A percentile compares a stretch with the other conserved stretches of the same genome.
phyloP scores from a whole-genome alignment of 1,139 yeast genomes.

The Pichia inconspicua region DNA sequence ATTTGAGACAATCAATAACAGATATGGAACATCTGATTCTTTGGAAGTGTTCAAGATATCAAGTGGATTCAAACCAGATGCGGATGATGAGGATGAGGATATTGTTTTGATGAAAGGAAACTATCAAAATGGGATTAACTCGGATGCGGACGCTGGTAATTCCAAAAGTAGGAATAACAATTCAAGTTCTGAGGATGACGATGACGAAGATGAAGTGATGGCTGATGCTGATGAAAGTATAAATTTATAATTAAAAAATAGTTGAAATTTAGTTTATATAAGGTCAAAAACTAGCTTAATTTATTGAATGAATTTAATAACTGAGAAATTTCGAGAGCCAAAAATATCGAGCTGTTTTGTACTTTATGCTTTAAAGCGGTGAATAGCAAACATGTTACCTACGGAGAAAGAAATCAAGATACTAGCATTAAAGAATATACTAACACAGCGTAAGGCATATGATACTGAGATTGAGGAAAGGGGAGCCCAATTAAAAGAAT shows the following conservation, averaged over 20 bases:
- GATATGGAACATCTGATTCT: constrained; percentile 17
- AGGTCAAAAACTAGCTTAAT: too few relatives aligned
- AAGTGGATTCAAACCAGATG: constrained; percentile 6
- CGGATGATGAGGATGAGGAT: background rate
- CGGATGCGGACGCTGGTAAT: background rate
- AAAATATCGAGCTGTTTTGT: too few relatives aligned
- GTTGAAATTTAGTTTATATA: too few relatives aligned
- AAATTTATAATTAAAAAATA: too few relatives aligned
- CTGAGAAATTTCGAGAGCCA: too few relatives aligned
- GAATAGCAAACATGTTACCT: constrained; percentile 51
- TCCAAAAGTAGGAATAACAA: too few relatives aligned
- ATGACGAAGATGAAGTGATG: background rate
- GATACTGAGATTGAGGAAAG: constrained; percentile 50
- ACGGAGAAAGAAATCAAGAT: constrained; percentile 68
- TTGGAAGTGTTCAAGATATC: constrained; percentile 11
- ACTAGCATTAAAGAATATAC: constrained; percentile 62
- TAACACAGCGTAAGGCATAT: constrained; percentile 66
- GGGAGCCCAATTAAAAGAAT: constrained; percentile 38
- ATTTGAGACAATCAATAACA: constrained; percentile 16
- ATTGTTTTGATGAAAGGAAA: background rate
- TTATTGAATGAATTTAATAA: too few relatives aligned
- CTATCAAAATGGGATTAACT: background rate
- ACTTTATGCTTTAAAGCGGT: too few relatives aligned
- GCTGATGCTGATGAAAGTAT: background rate
- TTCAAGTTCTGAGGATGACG: background rate